These are phyloP conservation scores for Alternaria incomplexa DNA, from an alignment of 2,329 filamentous ascomycete species.

Conservation along the genomic window DNA sequence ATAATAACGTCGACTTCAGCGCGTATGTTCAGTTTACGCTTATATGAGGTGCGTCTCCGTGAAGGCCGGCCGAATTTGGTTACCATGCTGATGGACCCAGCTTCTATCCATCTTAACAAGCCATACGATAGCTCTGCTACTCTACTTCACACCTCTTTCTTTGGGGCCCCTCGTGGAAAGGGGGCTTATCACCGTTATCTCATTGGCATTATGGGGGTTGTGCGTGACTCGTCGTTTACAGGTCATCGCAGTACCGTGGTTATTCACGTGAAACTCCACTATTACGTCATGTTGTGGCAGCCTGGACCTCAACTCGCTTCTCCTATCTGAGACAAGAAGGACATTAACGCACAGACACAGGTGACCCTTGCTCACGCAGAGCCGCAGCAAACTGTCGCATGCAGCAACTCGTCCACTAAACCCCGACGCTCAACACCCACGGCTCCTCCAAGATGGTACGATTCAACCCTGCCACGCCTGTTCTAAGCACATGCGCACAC, in stretches of 20 bases:
- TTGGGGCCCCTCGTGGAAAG: not conserved
- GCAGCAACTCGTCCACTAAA: not conserved
- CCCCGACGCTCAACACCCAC: not conserved
- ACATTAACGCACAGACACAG: not conserved
- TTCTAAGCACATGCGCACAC: not conserved
- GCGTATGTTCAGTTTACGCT: not conserved
- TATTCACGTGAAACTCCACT: not conserved
- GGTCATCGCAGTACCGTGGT: not conserved
- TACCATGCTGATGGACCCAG: not conserved
- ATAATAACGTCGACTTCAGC: not conserved
- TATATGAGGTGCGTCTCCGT: not conserved
- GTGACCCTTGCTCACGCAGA: not conserved
- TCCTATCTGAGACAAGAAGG: not conserved
- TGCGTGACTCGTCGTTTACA: not conserved
- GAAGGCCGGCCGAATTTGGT: not conserved
- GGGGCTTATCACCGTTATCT: not conserved
- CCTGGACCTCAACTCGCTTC: not conserved
- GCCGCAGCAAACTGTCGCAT: not conserved
- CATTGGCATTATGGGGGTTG: not conserved
- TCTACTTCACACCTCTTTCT: not conserved
- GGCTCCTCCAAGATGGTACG: not conserved
- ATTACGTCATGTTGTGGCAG: not conserved
- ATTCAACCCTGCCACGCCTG: not conserved
- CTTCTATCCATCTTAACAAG: not conserved
- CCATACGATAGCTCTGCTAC: not conserved